Percentiles rank a stretch among this genome's conserved stretches.
These are phyloP conservation scores for Solanum aculeatissimum DNA, from an alignment of 305 asterid genomes.

Conservation along the genomic window DNA sequence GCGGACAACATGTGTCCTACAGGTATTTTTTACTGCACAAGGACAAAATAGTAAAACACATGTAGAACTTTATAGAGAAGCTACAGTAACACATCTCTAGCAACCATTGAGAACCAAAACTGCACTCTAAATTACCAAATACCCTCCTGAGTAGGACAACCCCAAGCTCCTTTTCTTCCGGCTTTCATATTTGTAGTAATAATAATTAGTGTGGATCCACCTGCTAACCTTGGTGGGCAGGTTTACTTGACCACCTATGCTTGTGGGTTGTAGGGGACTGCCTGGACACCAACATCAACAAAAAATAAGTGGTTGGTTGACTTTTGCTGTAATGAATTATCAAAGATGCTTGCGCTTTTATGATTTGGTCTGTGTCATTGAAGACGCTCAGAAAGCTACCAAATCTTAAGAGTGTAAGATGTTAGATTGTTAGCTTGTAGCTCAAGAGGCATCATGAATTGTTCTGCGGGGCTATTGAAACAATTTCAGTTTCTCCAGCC, in stretches of 20 bases:
- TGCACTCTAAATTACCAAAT: neutral
- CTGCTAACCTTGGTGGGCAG: neutral
- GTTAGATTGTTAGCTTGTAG: neutral
- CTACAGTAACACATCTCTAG: neutral
- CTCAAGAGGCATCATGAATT: neutral
- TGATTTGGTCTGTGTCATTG: neutral
- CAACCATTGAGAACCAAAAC: neutral
- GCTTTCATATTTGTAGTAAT: neutral
- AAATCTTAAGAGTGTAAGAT: neutral
- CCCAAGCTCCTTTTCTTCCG: neutral
- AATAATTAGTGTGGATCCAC: neutral
- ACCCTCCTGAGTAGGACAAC: neutral
- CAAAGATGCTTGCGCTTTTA: neutral
- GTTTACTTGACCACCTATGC: neutral
- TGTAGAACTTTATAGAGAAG: neutral
- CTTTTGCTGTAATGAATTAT: neutral
- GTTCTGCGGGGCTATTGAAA: neutral
- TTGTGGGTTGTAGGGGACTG: neutral
- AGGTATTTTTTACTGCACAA: neutral
- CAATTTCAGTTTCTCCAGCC: neutral
- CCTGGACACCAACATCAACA: neutral
- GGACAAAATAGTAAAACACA: neutral
- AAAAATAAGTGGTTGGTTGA: neutral
- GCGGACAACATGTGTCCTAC: neutral
- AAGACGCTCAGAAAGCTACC: neutral